Base-by-base conservation (phyloP, 148 eudicot genomes). In the Chenopodium suecicum region DNA sequence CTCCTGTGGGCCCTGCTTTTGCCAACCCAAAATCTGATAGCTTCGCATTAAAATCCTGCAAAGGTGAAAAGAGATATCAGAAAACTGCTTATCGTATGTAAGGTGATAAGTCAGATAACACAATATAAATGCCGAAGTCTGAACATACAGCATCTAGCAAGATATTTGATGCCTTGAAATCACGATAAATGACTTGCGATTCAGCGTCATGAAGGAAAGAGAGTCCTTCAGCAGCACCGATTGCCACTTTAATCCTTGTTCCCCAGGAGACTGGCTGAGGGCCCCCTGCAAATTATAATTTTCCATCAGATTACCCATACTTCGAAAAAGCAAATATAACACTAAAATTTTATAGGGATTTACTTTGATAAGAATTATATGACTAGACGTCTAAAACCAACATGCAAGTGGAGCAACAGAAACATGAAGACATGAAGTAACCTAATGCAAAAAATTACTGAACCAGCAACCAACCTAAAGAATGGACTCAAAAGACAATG, bases 181-280 rank as follows among this genome's bases (percentile, higher is more conserved):
- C 94, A 4, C 96, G 94, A 81, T 88, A 89, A 44, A 92, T 91
- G 85, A 92, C 94, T 91, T 85, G 91, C 54, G 80, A 78, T 85
- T 91, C 81, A 66, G 89, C 88, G 77, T 91, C 91, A 81, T 92
- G 94, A 75, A 92, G 87, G 82, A 93, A 93, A 34, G 92, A 86
- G 65, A 93, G 91, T 47, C 97, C 95, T 81, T 91, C 78, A 1
- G 97, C 95, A 78, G 95, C 97, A 82, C 93, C 97, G 60, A 89
- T 84, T 2, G 97, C 95, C 68, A 93, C 95, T 88, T 89, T 88
- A 25, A 93, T 90, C 87, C 95, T 86, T 67, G 92, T 88, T 58
- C 91, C 90, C 97, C 97, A 93, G 44, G 93, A 81, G 29, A 93
- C 87, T 31, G 95, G 97, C 80, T 91, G 95, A 14, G 93, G 90